These are phyloP conservation scores for Cladorrhinum samala DNA, from an alignment of 495 filamentous ascomycete species.

Conservation along the genomic window DNA sequence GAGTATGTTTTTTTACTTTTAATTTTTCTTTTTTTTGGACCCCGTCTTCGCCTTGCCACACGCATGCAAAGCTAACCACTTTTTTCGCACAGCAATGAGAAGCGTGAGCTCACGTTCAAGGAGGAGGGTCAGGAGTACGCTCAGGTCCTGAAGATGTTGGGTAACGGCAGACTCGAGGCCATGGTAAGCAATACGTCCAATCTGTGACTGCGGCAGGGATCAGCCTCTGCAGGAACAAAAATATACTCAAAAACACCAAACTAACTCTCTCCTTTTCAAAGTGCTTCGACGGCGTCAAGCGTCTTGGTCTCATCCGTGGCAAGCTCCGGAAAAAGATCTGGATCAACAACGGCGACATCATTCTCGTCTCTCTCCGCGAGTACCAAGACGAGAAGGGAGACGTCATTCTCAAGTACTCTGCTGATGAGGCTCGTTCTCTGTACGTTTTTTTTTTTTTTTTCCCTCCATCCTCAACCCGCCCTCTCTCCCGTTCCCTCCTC, in stretches of 20 bases:
- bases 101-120: slow-evolving; percentile 96
- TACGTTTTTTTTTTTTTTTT: slow-evolving; percentile 27
- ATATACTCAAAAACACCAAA: neutral
- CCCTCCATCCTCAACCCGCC: neutral
- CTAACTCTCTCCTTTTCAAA: slow-evolving; percentile 28
- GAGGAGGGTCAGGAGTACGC: slow-evolving; percentile 99
- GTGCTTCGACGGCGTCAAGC: slow-evolving; percentile 92
- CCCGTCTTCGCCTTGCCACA: too few relatives aligned
- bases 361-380: slow-evolving; percentile 91
- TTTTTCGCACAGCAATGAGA: slow-evolving; percentile 79
- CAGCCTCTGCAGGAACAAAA: neutral
- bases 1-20: slow-evolving; percentile 25
- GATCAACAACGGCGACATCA: slow-evolving; percentile 99
- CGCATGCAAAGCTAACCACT: slow-evolving; percentile 9
- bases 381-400: slow-evolving; percentile 99
- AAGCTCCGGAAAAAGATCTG: slow-evolving; percentile 97
- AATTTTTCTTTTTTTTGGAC: neutral
- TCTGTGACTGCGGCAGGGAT: too few relatives aligned
- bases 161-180: slow-evolving; percentile 94
- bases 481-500: too few relatives aligned
- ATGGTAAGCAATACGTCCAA: slow-evolving; percentile 24
- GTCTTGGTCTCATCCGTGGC: slow-evolving; percentile 80
- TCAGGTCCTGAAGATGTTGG: slow-evolving; percentile 97
- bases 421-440: slow-evolving; percentile 90
- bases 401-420: slow-evolving; percentile 97